Evolutionary conservation across 495 filamentous ascomycete genomes (phyloP).

Genomic region (Neurospora sp.): DNA sequence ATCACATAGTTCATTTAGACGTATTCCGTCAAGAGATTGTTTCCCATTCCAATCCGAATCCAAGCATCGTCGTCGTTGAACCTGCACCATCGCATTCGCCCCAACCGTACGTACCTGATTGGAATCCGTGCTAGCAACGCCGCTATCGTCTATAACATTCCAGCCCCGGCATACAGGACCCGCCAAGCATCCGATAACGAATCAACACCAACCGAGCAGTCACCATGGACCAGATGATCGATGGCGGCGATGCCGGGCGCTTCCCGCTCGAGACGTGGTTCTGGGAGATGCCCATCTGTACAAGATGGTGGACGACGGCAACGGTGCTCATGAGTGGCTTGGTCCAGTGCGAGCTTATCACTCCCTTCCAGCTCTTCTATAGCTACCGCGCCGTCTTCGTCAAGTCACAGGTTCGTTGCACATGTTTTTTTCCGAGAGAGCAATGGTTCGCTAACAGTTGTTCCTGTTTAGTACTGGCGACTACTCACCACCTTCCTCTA

Average conservation of each 20-base stretch:
- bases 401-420: constrained; percentile 62
- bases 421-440: background rate
- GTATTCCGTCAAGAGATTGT: background rate
- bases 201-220: background rate
- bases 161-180: background rate
- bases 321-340: constrained; percentile 81
- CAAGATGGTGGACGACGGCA: constrained; percentile 90
- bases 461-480: constrained; percentile 71
- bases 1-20: background rate
- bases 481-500: constrained; percentile 91
- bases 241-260: constrained; percentile 46
- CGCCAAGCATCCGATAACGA: background rate
- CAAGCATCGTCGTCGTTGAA: background rate
- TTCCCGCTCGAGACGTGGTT: constrained; percentile 95
- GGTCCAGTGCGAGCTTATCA: constrained; percentile 85
- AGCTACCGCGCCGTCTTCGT: constrained; percentile 85
- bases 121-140: background rate
- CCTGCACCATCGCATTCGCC: background rate
- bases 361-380: constrained; percentile 92
- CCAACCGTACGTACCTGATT: background rate
- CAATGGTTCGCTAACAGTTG: background rate
- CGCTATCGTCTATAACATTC: background rate
- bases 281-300: constrained; percentile 94
- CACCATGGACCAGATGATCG: constrained; percentile 57
- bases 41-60: background rate